phyloP scores from a whole-genome alignment of 2,329 filamentous ascomycete genomes.

The Clarireedia paspali region DNA sequence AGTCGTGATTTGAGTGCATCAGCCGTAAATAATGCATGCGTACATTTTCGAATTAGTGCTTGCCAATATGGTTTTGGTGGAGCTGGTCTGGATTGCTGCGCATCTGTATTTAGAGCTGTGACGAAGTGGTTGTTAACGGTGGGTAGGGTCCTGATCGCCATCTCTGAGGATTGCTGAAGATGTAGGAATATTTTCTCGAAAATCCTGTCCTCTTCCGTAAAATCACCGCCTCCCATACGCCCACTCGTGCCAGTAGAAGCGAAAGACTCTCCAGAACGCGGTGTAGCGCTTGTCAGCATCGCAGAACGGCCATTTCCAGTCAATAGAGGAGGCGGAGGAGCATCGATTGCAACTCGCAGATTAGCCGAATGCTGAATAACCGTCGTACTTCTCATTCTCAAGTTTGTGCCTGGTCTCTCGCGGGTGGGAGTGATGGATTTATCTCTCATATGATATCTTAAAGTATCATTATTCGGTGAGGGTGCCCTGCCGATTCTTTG shows the following conservation, averaged over 20 bases:
- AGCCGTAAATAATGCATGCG: conserved; percentile 62
- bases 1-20: conserved; percentile 66
- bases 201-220: conserved; percentile 67
- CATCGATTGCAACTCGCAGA: conserved; percentile 49
- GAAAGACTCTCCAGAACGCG: conserved; percentile 78
- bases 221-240: conserved; percentile 40
- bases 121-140: conserved; percentile 60
- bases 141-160: conserved; percentile 66
- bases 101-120: conserved; percentile 54
- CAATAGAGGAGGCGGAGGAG: conserved; percentile 39
- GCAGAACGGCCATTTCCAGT: conserved; percentile 44
- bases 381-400: conserved; percentile 28
- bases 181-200: conserved; percentile 80
- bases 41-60: conserved; percentile 63
- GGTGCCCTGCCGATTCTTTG: conserved; percentile 9
- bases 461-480: conserved; percentile 34
- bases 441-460: conserved; percentile 44
- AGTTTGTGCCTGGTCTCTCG: conserved; percentile 36
- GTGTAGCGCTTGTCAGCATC: conserved; percentile 49
- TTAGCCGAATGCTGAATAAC: conserved; percentile 26
- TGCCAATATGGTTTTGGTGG: conserved; percentile 60
- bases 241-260: conserved; percentile 36
- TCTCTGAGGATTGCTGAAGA: conserved; percentile 64
- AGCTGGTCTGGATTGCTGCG: conserved; percentile 50
- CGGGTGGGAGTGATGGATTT: conserved; percentile 46